Evolutionary conservation across 2,329 filamentous ascomycete genomes (phyloP).

Genomic region (Diaporthe batatas): DNA sequence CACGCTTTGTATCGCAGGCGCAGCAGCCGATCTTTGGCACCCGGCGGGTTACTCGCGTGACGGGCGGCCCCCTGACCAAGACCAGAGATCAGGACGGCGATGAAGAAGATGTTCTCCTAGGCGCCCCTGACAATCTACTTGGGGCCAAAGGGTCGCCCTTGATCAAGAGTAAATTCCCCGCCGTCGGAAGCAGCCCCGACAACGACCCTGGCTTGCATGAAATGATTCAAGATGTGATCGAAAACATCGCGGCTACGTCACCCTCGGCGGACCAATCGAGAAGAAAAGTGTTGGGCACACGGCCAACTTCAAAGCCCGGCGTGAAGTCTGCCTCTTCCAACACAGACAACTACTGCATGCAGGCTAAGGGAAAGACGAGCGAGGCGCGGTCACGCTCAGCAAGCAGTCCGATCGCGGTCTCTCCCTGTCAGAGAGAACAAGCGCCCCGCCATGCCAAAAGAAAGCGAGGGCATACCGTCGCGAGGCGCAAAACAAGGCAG

Average conservation of each 20-base stretch:
- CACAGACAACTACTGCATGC: neutral
- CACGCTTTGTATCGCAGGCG: slow-evolving; percentile 31
- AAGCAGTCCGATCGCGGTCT: neutral
- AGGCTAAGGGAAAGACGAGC: neutral
- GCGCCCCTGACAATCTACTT: slow-evolving; percentile 17
- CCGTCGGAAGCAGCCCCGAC: slow-evolving; percentile 38
- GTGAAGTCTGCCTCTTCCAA: neutral
- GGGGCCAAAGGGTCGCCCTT: slow-evolving; percentile 26
- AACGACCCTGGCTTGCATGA: slow-evolving; percentile 33
- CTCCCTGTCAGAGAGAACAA: neutral
- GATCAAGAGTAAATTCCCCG: slow-evolving; percentile 36
- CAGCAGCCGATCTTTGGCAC: slow-evolving; percentile 14
- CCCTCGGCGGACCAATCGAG: slow-evolving; percentile 23
- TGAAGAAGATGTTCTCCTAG: slow-evolving; percentile 52
- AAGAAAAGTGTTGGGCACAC: neutral
- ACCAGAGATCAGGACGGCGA: slow-evolving; percentile 44
- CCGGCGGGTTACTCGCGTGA: slow-evolving; percentile 25
- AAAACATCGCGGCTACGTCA: slow-evolving; percentile 36
- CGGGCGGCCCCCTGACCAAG: slow-evolving; percentile 40
- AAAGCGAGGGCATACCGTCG: neutral
- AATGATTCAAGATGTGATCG: slow-evolving; percentile 39
- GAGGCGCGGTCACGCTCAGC: neutral
- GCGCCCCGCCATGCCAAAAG: neutral
- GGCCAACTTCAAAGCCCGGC: neutral
- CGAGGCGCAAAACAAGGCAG: neutral